Conservation (phyloP, 2,329 filamentous ascomycete genomes). For the Davidsoniella eucalypti region DNA sequence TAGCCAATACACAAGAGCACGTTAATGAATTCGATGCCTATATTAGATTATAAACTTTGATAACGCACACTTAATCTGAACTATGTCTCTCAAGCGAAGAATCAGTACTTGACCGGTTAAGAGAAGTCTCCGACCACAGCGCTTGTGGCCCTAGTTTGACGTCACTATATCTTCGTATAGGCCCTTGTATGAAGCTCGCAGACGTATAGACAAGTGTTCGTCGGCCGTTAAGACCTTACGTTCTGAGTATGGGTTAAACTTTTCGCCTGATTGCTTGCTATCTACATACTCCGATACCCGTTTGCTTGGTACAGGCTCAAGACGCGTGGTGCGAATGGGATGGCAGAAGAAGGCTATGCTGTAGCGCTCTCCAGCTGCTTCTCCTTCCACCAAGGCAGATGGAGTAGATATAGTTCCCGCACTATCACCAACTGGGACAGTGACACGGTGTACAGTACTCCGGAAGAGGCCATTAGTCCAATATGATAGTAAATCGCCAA, state of each 20-base stretch:
- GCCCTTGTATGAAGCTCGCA: conserved; percentile 41
- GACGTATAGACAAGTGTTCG: conserved; percentile 45
- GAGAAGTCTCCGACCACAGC: too few species aligned
- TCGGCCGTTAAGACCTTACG: conserved; percentile 43
- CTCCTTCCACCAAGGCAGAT: conserved; percentile 2
- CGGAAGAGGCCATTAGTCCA: conserved; percentile 84
- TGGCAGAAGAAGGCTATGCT: conserved; percentile 56
- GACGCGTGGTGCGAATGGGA: conserved; percentile 34
- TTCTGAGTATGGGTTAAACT: conserved; percentile 31
- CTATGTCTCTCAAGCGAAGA: too few species aligned
- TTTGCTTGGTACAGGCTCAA: conserved; percentile 44
- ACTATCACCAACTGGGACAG: conserved; percentile 35
- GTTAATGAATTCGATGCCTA: too few species aligned
- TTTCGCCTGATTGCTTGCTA: conserved; percentile 19
- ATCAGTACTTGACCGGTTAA: too few species aligned
- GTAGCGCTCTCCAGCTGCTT: conserved; percentile 36
- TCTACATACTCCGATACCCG: conserved; percentile 30
- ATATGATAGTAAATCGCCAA: conserved; percentile 55
- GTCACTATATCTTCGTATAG: conserved; percentile 30
- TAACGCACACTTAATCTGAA: too few species aligned
- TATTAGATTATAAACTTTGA: too few species aligned
- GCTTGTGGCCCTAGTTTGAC: background rate
- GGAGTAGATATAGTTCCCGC: background rate
- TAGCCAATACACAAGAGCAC: too few species aligned
- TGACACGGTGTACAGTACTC: conserved; percentile 76